phyloP scores from a whole-genome alignment of 208 protist species.

The Herpetomonas samuelpessoai region DNA sequence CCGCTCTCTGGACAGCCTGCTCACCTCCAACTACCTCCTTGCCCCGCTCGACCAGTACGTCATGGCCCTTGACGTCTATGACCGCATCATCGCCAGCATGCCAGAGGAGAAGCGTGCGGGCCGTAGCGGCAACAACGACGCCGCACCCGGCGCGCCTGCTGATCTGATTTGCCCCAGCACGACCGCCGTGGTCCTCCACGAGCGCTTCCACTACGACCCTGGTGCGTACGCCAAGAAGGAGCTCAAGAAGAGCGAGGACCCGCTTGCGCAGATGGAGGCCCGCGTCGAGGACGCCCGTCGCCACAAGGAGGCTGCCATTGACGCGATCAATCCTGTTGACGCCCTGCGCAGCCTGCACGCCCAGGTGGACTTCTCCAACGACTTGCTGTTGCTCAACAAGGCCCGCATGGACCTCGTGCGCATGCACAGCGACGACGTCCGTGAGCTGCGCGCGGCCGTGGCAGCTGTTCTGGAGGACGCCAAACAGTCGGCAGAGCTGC shows the following conservation, averaged over 20 bases:
- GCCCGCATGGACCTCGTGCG: slow-evolving; percentile 64
- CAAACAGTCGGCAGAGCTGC: slow-evolving; percentile 24
- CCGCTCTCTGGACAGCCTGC: slow-evolving; percentile 52
- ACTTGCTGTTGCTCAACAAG: slow-evolving; percentile 79
- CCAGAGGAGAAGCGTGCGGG: slow-evolving; percentile 9
- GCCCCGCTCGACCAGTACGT: slow-evolving; percentile 60
- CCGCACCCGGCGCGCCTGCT: slow-evolving; percentile 7
- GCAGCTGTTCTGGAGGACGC: slow-evolving; percentile 59
- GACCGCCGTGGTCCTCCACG: slow-evolving; percentile 67
- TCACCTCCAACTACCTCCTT: slow-evolving; percentile 54
- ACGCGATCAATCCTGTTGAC: slow-evolving; percentile 41
- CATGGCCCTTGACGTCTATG: slow-evolving; percentile 37
- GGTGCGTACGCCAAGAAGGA: slow-evolving; percentile 60
- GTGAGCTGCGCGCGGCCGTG: slow-evolving; percentile 40
- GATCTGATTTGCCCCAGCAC: slow-evolving; percentile 39
- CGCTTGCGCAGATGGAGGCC: slow-evolving; percentile 56
- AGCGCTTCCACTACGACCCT: slow-evolving; percentile 66
- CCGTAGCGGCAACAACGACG: not conserved
- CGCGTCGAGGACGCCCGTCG: slow-evolving; percentile 43
- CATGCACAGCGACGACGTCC: slow-evolving; percentile 59
- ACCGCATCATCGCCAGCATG: slow-evolving; percentile 22
- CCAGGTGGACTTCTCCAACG: slow-evolving; percentile 83
- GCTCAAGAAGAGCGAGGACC: slow-evolving; percentile 56
- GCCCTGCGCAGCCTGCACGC: slow-evolving; percentile 62
- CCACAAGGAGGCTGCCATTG: slow-evolving; percentile 67